Percentiles rank a stretch among this genome's conserved stretches.
Evolutionary conservation across 2,329 filamentous ascomycete species (phyloP).

Genomic region (Fusarium sp.): DNA sequence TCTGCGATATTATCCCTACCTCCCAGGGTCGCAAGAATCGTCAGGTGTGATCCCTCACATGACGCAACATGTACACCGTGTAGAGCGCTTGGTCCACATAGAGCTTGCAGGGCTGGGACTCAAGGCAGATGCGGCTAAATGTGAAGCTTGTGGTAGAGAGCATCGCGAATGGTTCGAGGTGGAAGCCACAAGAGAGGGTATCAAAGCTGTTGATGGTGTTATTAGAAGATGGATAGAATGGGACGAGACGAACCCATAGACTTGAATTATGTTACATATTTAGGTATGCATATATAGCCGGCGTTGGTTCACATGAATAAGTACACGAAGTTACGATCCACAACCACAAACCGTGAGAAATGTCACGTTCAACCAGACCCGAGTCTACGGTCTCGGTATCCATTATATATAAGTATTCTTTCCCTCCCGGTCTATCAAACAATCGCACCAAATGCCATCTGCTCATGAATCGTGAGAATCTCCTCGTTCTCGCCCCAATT

Average conservation of each 20-base stretch:
- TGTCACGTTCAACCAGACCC: constrained; percentile 22
- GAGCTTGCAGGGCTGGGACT: constrained; percentile 77
- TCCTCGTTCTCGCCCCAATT: constrained; percentile 14
- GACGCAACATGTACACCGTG: constrained; percentile 85
- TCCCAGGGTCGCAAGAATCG: constrained; percentile 58
- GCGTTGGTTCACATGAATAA: constrained; percentile 26
- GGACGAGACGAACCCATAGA: constrained; percentile 66
- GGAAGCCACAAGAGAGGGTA: constrained; percentile 75
- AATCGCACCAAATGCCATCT: constrained; percentile 33
- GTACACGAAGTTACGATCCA: constrained; percentile 24
- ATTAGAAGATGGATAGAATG: constrained; percentile 88
- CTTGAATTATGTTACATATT: constrained; percentile 20
- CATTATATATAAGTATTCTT: constrained; percentile 15
- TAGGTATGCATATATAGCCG: constrained; percentile 16
- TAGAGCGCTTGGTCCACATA: constrained; percentile 90
- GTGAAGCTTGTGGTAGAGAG: constrained; percentile 81
- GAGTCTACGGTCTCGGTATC: constrained; percentile 24
- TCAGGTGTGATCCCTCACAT: constrained; percentile 65
- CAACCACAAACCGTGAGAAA: constrained; percentile 6
- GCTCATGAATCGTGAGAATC: constrained; percentile 44
- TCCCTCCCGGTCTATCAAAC: constrained; percentile 31
- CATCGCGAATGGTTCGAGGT: constrained; percentile 98
- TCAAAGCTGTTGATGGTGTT: constrained; percentile 74
- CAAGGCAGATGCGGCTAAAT: constrained; percentile 67
- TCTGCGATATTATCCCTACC: constrained; percentile 91